These are phyloP conservation scores for Cladophialophora yegresii DNA, from an alignment of 2,329 filamentous ascomycete species.

Conservation along the genomic window DNA sequence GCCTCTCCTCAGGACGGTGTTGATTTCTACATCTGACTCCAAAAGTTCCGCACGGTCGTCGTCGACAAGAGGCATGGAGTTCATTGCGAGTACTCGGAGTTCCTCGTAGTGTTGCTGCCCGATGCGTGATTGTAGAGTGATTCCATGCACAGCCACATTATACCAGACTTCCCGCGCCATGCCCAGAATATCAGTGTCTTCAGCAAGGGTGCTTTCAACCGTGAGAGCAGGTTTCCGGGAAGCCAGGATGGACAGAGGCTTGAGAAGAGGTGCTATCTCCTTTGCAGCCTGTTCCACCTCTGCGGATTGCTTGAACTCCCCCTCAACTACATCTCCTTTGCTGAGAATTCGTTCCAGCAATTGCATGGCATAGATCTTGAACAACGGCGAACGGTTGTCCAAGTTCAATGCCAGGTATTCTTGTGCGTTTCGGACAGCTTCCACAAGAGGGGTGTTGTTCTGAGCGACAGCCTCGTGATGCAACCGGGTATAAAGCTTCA, in stretches of 20 bases:
- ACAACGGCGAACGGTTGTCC: conserved; percentile 68
- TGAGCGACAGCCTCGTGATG: conserved; percentile 72
- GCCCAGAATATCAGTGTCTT: conserved; percentile 70
- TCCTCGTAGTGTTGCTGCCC: conserved; percentile 74
- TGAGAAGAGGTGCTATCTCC: conserved; percentile 84
- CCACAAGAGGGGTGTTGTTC: conserved; percentile 66
- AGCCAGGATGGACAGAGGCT: conserved; percentile 83
- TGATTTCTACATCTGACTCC: conserved; percentile 95
- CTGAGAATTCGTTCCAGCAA: conserved; percentile 85
- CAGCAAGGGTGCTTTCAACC: conserved; percentile 38
- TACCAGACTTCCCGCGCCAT: conserved; percentile 94
- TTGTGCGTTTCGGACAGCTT: conserved; percentile 77
- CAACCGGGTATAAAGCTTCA: conserved; percentile 79
- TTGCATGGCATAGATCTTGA: conserved; percentile 79
- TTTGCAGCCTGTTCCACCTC: conserved; percentile 80
- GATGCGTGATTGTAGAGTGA: conserved; percentile 71
- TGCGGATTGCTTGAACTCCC: conserved; percentile 70
- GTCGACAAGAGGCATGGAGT: conserved; percentile 83
- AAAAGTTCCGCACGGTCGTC: conserved; percentile 86
- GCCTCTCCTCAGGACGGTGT: conserved; percentile 85
- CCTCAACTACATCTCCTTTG: conserved; percentile 80
- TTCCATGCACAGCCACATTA: conserved; percentile 93
- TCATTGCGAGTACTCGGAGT: conserved; percentile 78
- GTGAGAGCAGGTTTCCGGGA: conserved; percentile 54
- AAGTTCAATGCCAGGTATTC: conserved; percentile 73